Percentiles rank a stretch among this genome's conserved stretches.
Conservation (phyloP, 2,329 filamentous ascomycete genomes). For the Emmonsia crescens region DNA sequence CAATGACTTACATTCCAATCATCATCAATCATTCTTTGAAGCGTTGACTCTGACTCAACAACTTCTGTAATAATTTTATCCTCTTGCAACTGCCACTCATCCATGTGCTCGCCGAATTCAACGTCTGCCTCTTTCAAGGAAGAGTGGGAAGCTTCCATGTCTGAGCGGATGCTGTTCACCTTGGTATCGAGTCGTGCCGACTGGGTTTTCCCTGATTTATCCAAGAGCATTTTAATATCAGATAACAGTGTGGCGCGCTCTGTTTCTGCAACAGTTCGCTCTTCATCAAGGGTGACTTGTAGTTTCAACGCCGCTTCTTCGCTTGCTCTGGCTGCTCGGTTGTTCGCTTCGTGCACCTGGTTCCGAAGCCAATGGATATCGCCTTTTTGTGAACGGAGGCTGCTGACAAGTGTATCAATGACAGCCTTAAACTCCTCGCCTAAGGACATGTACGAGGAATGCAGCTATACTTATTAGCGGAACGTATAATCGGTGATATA, state of each 20-base stretch:
- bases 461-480: conserved; percentile 45
- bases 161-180: conserved; percentile 51
- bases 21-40: conserved; percentile 73
- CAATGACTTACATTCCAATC: conserved; percentile 62
- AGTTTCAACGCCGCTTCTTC: conserved; percentile 55
- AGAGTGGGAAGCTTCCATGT: conserved; percentile 54
- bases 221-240: conserved; percentile 70
- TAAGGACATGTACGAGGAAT: conserved; percentile 70
- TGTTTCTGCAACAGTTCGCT: conserved; percentile 58
- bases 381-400: conserved; percentile 62
- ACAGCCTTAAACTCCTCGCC: conserved; percentile 76
- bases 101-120: conserved; percentile 60
- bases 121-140: conserved; percentile 54
- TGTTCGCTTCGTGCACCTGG: conserved; percentile 61
- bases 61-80: conserved; percentile 59
- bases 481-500: neutral
- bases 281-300: conserved; percentile 60
- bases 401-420: conserved; percentile 69
- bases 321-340: conserved; percentile 57
- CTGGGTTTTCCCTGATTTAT: conserved; percentile 61
- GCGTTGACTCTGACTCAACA: conserved; percentile 58
- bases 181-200: conserved; percentile 58
- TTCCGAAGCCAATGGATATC: conserved; percentile 64
- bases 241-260: conserved; percentile 64
- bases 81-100: conserved; percentile 61